These are phyloP conservation scores for Entomortierella lignicola DNA, from an alignment of 192 early-diverging fungal genomes.

Conservation along the genomic window DNA sequence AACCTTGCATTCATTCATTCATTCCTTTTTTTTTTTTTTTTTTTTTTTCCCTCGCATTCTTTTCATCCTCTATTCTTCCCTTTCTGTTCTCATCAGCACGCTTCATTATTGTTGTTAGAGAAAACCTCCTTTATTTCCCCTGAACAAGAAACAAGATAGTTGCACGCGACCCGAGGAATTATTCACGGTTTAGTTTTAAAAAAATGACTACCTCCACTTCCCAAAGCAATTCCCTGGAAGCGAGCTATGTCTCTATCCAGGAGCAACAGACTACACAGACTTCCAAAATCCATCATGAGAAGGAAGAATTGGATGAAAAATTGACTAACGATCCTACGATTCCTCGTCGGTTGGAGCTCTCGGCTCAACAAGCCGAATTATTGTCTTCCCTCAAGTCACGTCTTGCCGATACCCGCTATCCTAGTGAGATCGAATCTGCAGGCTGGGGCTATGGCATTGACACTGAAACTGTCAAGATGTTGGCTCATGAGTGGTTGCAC, in stretches of 20 bases:
- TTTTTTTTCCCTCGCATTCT: background rate
- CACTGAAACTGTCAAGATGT: constrained; percentile 13
- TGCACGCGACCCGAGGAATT: background rate
- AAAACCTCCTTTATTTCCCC: background rate
- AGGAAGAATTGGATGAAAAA: background rate
- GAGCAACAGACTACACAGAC: background rate
- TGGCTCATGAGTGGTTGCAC: constrained; percentile 33
- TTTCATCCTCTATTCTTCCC: background rate
- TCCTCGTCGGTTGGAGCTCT: constrained; percentile 44
- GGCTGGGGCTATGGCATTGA: constrained; percentile 53
- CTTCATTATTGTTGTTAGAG: background rate
- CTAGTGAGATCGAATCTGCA: constrained; percentile 45
- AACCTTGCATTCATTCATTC: background rate
- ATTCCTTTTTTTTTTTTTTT: background rate
- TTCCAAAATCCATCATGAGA: background rate
- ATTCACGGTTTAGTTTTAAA: background rate
- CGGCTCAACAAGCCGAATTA: constrained; percentile 14
- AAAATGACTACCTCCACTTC: background rate
- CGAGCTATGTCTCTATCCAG: constrained; percentile 46
- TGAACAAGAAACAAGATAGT: constrained; percentile 1
- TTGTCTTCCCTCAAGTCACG: constrained; percentile 43
- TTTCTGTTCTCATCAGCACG: background rate
- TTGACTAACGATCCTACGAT: background rate
- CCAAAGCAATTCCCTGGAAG: constrained; percentile 19
- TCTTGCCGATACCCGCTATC: constrained; percentile 25